Evolutionary conservation across 192 early-diverging fungal genomes (phyloP), one percentile per base, ranked within the genome.

Genomic region (Cladochytrium replicatum): DNA sequence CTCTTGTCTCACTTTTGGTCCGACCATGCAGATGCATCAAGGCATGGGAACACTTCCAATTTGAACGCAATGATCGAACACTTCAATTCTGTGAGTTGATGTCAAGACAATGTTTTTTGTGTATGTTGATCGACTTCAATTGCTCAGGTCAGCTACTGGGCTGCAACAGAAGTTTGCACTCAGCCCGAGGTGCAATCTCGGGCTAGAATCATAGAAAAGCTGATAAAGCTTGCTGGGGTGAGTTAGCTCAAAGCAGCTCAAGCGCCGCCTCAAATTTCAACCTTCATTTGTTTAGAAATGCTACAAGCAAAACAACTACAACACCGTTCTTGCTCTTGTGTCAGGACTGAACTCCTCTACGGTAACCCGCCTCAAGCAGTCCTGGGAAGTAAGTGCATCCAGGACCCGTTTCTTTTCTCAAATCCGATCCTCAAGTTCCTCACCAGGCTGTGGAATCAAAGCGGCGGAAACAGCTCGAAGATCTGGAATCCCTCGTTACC

Each of bases 331-430:
- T 46, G 60, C 73, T 6, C 49, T 75, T 37, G 46, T 57, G 23
- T 57, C 69, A 9, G 68, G 57, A 1, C 48, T 75, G 6, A 66
- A 75, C 30, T 67, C 69, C 1, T 67, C 73, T 7, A 52, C 72
- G 6, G 67, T 75, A 26, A 55, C 34, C 17, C 60, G 73, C 22
- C 39, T 75, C 40, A 73, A 77, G 31, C 39, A 54, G 21, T 68
- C 73, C 0, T 75, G 56, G 56, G 56, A 58, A 49, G 48, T 58
- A 54, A 21, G 49, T 8, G 9, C 1, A 38, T 13, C 37, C 6
- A 13, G 8, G 0, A 15, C 23, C 41, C 32, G 49, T 8, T 39
- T 24, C 23, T 55, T 21, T 27, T 41, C 8, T 37, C n/a, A n/a
- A n/a, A n/a, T n/a, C n/a, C n/a, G n/a, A n/a, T n/a, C n/a, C n/a